phyloP scores from a whole-genome alignment of 2,329 filamentous ascomycete species.

The Trichoderma aggressivum region DNA sequence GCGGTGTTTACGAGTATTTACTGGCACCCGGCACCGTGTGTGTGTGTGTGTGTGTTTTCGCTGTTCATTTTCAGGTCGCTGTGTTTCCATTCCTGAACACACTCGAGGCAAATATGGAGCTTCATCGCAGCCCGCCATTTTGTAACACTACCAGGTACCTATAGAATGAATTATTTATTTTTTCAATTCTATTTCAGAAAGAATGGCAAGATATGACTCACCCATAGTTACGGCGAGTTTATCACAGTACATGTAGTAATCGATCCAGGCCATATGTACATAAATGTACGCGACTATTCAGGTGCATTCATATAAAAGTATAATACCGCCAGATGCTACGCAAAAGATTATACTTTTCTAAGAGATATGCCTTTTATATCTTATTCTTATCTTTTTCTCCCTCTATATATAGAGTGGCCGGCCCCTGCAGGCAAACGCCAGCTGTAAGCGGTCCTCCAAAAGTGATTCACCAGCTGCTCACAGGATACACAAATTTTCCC shows the following conservation, averaged over 20 bases:
- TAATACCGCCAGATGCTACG: not conserved
- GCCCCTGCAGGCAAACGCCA: not conserved
- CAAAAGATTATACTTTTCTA: not conserved
- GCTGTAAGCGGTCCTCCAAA: not conserved
- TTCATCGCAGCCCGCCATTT: not conserved
- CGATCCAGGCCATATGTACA: too few relatives aligned
- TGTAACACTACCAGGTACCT: too few relatives aligned
- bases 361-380: not conserved
- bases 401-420: not conserved
- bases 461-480: not conserved
- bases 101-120: not conserved
- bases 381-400: not conserved
- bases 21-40: not conserved
- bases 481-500: not conserved
- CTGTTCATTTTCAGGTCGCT: not conserved
- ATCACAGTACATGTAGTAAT: not conserved
- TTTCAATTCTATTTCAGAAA: too few relatives aligned
- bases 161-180: too few relatives aligned
- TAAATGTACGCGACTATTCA: not conserved
- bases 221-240: not conserved
- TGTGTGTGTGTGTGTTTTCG: not conserved
- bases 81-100: not conserved
- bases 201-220: not conserved
- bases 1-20: not conserved
- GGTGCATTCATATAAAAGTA: not conserved